These are phyloP conservation scores for Psilocybe subaeruginosa DNA, from an alignment of 768 basidiomycete genomes.

Conservation along the genomic window DNA sequence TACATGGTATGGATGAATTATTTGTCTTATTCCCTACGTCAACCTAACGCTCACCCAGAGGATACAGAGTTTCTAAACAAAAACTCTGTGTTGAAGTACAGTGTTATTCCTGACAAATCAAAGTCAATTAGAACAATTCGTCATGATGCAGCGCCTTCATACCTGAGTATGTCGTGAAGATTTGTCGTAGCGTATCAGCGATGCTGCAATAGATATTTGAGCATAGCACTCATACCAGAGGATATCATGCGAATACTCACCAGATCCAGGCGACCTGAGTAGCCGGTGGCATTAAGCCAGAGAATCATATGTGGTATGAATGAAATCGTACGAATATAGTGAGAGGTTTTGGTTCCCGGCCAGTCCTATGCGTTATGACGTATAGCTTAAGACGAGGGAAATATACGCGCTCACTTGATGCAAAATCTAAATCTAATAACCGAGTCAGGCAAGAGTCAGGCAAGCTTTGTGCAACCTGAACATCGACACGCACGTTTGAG, in stretches of 20 bases:
- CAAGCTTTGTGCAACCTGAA: not conserved
- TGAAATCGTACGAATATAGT: not conserved
- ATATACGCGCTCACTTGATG: not conserved
- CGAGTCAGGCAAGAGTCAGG: not conserved
- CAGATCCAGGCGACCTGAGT: conserved; percentile 7
- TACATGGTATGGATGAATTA: not conserved
- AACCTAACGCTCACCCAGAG: not conserved
- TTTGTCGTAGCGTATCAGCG: conserved; percentile 6
- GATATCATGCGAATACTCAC: not conserved
- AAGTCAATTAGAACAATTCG: not conserved
- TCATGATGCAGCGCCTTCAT: not conserved
- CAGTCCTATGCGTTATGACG: not conserved
- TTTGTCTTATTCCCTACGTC: no score
- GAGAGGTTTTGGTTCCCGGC: not conserved
- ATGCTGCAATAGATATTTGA: not conserved
- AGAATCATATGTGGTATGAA: not conserved
- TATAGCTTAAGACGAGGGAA: not conserved
- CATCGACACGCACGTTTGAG: conserved; percentile 3
- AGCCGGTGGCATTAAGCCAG: not conserved
- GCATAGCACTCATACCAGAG: not conserved
- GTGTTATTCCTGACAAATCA: not conserved
- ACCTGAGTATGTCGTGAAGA: conserved; percentile 11
- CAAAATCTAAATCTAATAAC: conserved; percentile 5
- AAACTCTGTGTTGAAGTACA: conserved; percentile 5
- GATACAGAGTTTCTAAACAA: not conserved